Conservation (phyloP, 495 filamentous ascomycete genomes). For the Bacidia rubella region DNA sequence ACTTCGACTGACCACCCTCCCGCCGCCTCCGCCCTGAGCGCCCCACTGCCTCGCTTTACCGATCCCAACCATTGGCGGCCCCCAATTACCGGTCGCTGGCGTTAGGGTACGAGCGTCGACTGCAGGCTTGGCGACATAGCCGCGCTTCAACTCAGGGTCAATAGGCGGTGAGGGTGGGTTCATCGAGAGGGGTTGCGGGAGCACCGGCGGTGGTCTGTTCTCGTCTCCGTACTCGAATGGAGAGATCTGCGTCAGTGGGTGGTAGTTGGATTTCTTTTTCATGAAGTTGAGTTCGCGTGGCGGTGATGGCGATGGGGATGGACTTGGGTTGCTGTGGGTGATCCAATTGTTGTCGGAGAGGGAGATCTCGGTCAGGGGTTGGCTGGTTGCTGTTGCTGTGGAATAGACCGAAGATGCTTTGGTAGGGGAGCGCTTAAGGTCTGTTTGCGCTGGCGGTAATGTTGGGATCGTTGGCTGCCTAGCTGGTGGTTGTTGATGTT, state of each 20-base stretch:
- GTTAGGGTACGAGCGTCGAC: slow-evolving; percentile 9
- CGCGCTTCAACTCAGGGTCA: slow-evolving; percentile 14
- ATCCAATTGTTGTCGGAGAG: slow-evolving; percentile 44
- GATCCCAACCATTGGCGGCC: slow-evolving; percentile 16
- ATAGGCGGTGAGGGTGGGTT: slow-evolving; percentile 41
- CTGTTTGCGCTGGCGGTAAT: slow-evolving; percentile 1
- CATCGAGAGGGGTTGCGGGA: slow-evolving; percentile 29
- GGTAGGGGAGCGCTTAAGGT: slow-evolving; percentile 13
- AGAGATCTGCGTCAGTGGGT: slow-evolving; percentile 28
- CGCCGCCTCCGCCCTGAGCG: slow-evolving; percentile 12
- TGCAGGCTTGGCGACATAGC: slow-evolving; percentile 17
- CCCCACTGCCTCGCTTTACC: slow-evolving; percentile 11
- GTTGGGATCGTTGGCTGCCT: no score
- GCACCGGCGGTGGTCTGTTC: slow-evolving; percentile 22
- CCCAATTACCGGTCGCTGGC: slow-evolving; percentile 18
- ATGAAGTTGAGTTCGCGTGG: slow-evolving; percentile 32
- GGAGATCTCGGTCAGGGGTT: slow-evolving; percentile 23
- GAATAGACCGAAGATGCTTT: slow-evolving; percentile 17
- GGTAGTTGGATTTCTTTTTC: slow-evolving; percentile 32
- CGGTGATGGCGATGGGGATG: slow-evolving; percentile 33
- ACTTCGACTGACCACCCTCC: slow-evolving; percentile 16
- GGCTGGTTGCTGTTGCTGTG: slow-evolving; percentile 10
- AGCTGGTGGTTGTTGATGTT: slow-evolving; percentile 24
- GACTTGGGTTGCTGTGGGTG: slow-evolving; percentile 42
- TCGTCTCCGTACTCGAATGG: slow-evolving; percentile 23